phyloP scores from a whole-genome alignment of 768 basidiomycete genomes.

The Lyophyllum semitale region DNA sequence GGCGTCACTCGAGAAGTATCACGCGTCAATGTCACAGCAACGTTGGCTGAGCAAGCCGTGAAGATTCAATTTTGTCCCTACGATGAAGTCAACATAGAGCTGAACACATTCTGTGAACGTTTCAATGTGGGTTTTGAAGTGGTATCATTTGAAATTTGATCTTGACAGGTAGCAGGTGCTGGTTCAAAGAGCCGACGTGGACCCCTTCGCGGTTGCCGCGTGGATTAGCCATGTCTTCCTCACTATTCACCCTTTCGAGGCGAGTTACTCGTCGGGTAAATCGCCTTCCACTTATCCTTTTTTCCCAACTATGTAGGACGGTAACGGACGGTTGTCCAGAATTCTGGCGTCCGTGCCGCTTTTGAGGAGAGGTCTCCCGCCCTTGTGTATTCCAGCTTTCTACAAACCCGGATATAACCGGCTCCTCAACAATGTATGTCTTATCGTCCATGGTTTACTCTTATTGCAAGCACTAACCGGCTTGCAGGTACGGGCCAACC shows the following conservation, averaged over 20 bases:
- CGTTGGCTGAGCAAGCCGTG: neutral
- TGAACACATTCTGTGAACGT: conserved; percentile 14
- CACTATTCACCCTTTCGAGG: conserved; percentile 21
- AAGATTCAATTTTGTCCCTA: conserved; percentile 20
- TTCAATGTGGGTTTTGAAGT: conserved; percentile 11
- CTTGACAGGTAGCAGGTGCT: conserved; percentile 13
- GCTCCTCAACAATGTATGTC: conserved; percentile 7
- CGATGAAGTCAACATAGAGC: conserved; percentile 13
- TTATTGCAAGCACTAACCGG: too few relatives aligned
- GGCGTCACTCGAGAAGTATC: conserved; percentile 16
- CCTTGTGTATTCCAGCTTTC: conserved; percentile 11
- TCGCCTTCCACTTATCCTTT: neutral
- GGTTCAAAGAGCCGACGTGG: conserved; percentile 5
- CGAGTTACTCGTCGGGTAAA: neutral
- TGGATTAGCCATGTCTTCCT: conserved; percentile 20
- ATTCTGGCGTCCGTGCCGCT: conserved; percentile 18
- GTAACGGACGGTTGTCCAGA: conserved; percentile 18
- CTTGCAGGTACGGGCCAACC: neutral
- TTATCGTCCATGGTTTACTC: neutral
- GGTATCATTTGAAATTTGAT: neutral
- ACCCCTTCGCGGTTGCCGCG: conserved; percentile 19
- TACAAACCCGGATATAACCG: conserved; percentile 1
- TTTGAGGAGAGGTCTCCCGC: conserved; percentile 10
- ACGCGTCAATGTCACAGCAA: conserved; percentile 12
- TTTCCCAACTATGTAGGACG: conserved; percentile 9